These are phyloP conservation scores for Bretschneidera sinensis DNA, from an alignment of 345 rosid genomes.

Conservation along the genomic window DNA sequence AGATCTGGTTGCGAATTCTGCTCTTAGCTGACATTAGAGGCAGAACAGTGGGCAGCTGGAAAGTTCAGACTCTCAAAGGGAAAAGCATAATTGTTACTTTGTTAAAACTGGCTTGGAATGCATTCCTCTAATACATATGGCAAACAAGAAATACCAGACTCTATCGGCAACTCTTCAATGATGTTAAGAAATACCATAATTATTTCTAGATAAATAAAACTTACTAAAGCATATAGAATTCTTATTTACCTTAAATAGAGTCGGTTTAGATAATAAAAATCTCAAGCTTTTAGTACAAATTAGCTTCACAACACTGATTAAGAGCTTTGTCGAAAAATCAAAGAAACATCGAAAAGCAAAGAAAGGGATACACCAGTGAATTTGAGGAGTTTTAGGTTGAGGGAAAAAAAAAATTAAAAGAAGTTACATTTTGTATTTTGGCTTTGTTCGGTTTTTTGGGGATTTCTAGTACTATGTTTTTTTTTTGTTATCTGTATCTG, in stretches of 20 bases:
- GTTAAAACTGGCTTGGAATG: no score
- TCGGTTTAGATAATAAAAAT: conserved; percentile 11
- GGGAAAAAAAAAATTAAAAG: neutral
- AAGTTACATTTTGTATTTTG: neutral
- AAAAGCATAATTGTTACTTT: no score
- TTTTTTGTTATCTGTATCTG: neutral
- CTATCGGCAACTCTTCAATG: no score
- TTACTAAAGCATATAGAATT: no score
- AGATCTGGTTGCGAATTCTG: no score
- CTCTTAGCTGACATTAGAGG: no score
- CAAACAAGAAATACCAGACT: no score
- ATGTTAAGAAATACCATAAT: no score
- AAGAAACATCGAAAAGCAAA: neutral
- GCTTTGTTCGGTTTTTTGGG: neutral
- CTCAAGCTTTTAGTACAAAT: conserved; percentile 9
- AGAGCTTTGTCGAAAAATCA: conserved; percentile 2
- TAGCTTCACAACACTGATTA: conserved; percentile 11
- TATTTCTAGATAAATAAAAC: no score
- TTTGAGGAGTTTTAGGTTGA: neutral
- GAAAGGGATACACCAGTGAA: neutral
- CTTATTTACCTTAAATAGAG: conserved; percentile 20
- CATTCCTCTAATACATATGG: no score
- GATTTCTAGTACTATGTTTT: neutral
- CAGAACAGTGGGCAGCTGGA: no score
- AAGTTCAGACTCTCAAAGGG: no score